phyloP scores from a whole-genome alignment of 306 rosid genomes.

The Prunus salicina region DNA sequence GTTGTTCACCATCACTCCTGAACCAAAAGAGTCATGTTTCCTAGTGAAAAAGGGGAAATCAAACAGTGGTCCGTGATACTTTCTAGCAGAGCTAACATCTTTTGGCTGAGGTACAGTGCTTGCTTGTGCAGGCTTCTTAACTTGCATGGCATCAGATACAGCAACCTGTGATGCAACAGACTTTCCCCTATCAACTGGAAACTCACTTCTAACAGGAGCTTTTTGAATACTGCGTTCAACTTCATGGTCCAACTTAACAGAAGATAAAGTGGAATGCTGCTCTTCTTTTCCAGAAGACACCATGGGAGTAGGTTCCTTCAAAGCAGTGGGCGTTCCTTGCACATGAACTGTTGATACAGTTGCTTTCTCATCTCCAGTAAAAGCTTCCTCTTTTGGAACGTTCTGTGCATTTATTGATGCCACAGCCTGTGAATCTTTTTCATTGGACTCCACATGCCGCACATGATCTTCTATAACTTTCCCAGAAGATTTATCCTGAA shows the following conservation, averaged over 20 bases:
- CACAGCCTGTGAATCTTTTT: slow-evolving; percentile 51
- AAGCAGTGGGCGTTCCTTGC: slow-evolving; percentile 45
- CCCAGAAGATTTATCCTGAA: slow-evolving; percentile 59
- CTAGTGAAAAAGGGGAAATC: slow-evolving; percentile 96
- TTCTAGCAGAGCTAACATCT: slow-evolving; percentile 60
- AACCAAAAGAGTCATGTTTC: slow-evolving; percentile 89
- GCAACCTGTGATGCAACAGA: slow-evolving; percentile 57
- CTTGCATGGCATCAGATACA: slow-evolving; percentile 61
- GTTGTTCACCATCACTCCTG: slow-evolving; percentile 64
- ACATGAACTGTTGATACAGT: slow-evolving; percentile 35
- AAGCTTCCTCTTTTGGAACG: slow-evolving; percentile 54
- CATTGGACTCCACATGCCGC: slow-evolving; percentile 47
- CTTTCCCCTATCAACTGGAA: slow-evolving; percentile 75
- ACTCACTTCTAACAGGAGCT: slow-evolving; percentile 53
- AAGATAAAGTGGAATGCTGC: slow-evolving; percentile 41
- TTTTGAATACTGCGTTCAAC: slow-evolving; percentile 48
- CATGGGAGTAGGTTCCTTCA: slow-evolving; percentile 52
- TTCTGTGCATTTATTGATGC: slow-evolving; percentile 48
- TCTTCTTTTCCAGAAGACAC: slow-evolving; percentile 70
- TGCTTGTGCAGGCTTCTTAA: slow-evolving; percentile 55
- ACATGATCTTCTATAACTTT: slow-evolving; percentile 49
- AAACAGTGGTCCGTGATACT: slow-evolving; percentile 96
- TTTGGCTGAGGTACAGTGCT: slow-evolving; percentile 57
- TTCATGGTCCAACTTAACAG: slow-evolving; percentile 65
- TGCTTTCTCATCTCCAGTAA: slow-evolving; percentile 59